phyloP scores from a whole-genome alignment of 768 basidiomycete species.

The Lentinula sp. region DNA sequence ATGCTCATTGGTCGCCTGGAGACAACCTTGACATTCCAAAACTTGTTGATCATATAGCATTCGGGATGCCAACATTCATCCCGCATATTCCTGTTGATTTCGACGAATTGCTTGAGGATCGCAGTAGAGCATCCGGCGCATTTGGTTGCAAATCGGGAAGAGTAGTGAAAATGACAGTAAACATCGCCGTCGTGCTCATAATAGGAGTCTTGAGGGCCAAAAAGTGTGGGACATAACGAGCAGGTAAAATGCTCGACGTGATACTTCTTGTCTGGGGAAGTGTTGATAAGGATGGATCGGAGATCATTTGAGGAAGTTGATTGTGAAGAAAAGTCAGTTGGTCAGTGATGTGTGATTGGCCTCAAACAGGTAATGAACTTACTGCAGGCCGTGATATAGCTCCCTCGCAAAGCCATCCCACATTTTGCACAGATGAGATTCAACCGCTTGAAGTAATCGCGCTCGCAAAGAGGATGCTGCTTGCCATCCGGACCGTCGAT shows the following conservation, averaged over 20 bases:
- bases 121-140: slow-evolving; percentile 97
- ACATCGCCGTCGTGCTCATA: slow-evolving; percentile 99
- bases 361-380: slow-evolving; percentile 23
- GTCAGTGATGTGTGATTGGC: slow-evolving; percentile 9
- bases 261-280: slow-evolving; percentile 82
- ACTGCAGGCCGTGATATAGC: slow-evolving; percentile 99
- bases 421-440: slow-evolving; percentile 97
- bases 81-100: slow-evolving; percentile 96
- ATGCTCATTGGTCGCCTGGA: slow-evolving; percentile 65
- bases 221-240: slow-evolving; percentile 91
- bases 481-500: slow-evolving; percentile 87
- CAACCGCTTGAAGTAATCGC: slow-evolving; percentile 94
- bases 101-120: slow-evolving; percentile 98
- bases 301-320: not conserved
- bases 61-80: slow-evolving; percentile 99
- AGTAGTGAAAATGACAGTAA: slow-evolving; percentile 99
- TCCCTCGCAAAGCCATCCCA: slow-evolving; percentile 87
- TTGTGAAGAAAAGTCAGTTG: not conserved
- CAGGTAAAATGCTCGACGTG: slow-evolving; percentile 99
- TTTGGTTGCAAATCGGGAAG: slow-evolving; percentile 96
- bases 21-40: slow-evolving; percentile 97
- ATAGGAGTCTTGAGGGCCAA: slow-evolving; percentile 97
- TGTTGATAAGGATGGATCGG: not conserved
- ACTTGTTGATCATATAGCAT: slow-evolving; percentile 99
- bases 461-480: slow-evolving; percentile 94